phyloP scores from a whole-genome alignment of 169 alveolate species.

The Plasmodium fragile region DNA sequence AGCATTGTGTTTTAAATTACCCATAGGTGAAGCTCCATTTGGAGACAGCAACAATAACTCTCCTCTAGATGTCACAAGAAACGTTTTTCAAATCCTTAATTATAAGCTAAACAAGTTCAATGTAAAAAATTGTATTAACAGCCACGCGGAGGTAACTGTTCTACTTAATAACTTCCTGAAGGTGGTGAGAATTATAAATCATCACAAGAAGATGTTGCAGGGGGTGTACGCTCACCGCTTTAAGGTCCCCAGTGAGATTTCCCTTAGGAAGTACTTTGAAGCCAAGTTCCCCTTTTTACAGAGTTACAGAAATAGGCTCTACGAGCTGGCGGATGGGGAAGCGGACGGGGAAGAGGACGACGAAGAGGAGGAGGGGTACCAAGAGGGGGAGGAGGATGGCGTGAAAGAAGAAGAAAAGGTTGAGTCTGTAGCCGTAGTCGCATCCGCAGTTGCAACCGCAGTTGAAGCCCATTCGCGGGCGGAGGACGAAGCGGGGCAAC shows the following conservation, averaged over 20 bases:
- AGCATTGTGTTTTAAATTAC: not conserved
- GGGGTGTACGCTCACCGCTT: constrained; percentile 9
- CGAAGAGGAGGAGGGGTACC: not conserved
- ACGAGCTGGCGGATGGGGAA: constrained; percentile 13
- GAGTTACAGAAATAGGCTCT: not conserved
- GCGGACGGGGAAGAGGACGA: not conserved
- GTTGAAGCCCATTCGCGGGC: not conserved
- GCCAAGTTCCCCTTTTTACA: constrained; percentile 26
- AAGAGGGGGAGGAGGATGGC: not conserved
- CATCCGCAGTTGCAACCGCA: not conserved
- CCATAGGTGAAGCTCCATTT: not conserved
- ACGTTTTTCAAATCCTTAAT: constrained; percentile 17
- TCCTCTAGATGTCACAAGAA: not conserved
- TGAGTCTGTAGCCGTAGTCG: too few relatives aligned
- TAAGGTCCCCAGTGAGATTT: constrained; percentile 2
- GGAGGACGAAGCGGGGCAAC: not conserved
- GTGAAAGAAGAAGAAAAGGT: not conserved
- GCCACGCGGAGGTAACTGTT: constrained; percentile 44
- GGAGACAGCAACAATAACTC: not conserved
- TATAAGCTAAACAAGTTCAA: constrained; percentile 29
- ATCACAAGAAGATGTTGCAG: constrained; percentile 19
- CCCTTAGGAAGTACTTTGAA: constrained; percentile 28
- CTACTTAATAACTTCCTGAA: constrained; percentile 19
- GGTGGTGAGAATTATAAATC: constrained; percentile 11
- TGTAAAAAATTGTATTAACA: constrained; percentile 12